Evolutionary conservation across 306 rosid species (phyloP), one percentile per base, ranked within the genome.

Genomic region (Inga laurina): DNA sequence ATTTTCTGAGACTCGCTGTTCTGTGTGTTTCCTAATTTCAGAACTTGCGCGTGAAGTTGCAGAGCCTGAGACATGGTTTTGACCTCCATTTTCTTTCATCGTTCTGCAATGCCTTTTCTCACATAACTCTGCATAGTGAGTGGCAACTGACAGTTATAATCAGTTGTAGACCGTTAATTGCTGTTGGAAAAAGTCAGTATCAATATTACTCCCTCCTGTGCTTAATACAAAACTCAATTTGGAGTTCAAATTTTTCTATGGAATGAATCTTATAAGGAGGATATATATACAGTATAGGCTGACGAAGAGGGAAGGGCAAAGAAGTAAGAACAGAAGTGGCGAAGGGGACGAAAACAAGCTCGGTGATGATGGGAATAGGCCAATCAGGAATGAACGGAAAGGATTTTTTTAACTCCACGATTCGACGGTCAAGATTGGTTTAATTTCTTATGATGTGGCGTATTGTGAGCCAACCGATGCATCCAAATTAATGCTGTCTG

Each of bases 11-110:
- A 41, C 2, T 59, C 77, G 37, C 14, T 37, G 24, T 52, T 52
- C 21, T 8, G 71, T 16, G 44, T 39, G n/a, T 65, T 32, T 67
- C 91, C 82, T 2, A 82, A 68, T 84, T 91, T 91, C n/a, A 88
- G 61, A 0, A 85, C 32, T 68, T 84, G 92, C 3, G 80, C 92
- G 43, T 90, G 95, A 66, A 91, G 68, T 81, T 91, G 95, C 78
- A 90, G 83, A 48, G 91, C 93, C 48, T 91, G 84, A 34, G 82
- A 62, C 91, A 91, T 84, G 82, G 78, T 80, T 48, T 56, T 81
- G 37, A 91, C 71, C 83, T 91, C 94, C 92, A 86, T 83, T 10
- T 14, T 78, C 22, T 14, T 49, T 39, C 64, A 49, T 72, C 34
- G 65, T 18, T 69, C 16, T 15, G 2, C 34, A 10, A 43, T 12